Evolutionary conservation across 2,329 filamentous ascomycete genomes (phyloP).

Genomic region (Alternaria brassicicola): DNA sequence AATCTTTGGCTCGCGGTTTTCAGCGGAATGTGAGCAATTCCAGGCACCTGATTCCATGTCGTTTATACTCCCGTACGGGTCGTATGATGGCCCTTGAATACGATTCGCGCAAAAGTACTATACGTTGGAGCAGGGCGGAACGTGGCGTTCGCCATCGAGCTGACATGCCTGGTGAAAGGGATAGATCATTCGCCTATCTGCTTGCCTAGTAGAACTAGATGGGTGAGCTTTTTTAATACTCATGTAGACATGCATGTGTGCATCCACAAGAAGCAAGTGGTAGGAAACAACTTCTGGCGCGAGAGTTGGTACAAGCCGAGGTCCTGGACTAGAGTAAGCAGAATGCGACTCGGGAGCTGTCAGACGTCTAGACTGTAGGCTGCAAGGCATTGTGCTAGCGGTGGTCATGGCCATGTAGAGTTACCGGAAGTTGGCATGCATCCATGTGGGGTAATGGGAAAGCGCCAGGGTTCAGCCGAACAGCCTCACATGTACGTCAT

Average conservation of each 20-base stretch:
- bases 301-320: background rate
- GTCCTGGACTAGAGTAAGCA: background rate
- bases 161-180: background rate
- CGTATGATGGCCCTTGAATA: background rate
- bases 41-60: background rate
- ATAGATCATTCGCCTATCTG: background rate
- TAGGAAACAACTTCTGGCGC: background rate
- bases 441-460: background rate
- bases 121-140: background rate
- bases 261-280: conserved; percentile 8
- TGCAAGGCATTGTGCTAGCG: background rate
- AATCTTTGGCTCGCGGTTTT: background rate
- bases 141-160: background rate
- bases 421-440: background rate
- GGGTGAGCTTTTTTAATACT: background rate
- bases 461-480: conserved; percentile 6
- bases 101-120: background rate
- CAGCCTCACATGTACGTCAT: conserved; percentile 14
- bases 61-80: background rate
- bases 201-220: background rate
- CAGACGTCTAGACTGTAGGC: background rate
- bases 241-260: background rate
- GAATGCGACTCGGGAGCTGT: background rate
- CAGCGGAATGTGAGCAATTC: background rate
- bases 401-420: background rate